Base-by-base conservation (phyloP, 2,329 filamentous ascomycete genomes). In the Cytospora chrysosperma region DNA sequence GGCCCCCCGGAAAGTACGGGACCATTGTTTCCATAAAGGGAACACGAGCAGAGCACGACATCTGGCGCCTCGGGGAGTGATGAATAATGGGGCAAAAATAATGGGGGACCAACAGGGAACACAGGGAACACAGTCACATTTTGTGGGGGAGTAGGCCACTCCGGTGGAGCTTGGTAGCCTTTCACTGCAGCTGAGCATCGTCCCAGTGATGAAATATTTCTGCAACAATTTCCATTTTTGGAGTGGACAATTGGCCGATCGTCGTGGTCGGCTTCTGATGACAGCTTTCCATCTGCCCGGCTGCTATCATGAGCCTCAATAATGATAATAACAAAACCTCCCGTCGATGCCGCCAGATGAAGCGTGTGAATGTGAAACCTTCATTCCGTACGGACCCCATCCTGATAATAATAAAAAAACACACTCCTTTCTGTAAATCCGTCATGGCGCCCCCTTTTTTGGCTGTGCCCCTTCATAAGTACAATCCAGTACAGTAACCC, bases 401-500 rank as follows among this genome's bases (percentile, higher is more conserved):
- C 51, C 58, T 61, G 58, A 55, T 55, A n/a, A n/a, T n/a, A n/a
- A n/a, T n/a, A n/a, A n/a, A n/a, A n/a, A 51, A 52, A 56, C 49
- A 56, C 50, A 24, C 62, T 32, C 60, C 58, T 40, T 55, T 47
- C 49, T 52, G 21, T 58, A 64, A 54, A 52, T 62, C 62, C 49
- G 21, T 47, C 27, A 30, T 57, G 24, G 17, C 27, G 51, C 51
- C 43, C 49, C 59, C 21, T 8, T 57, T 51, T 56, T 50, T 43
- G 40, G 40, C 40, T 8, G 4, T n/a, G 58, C 54, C 59, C 24
- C 37, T n/a, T 56, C 53, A 32, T 49, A n/a, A 55, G 43, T 56
- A 50, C 54, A 59, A 63, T 59, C 37, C 51, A 56, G 52, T 56
- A 37, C 60, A 27, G 40, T 43, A 43, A 9, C 40, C 40, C n/a